phyloP scores from a whole-genome alignment of 2,329 filamentous ascomycete genomes.

The Alternaria ventricosa region DNA sequence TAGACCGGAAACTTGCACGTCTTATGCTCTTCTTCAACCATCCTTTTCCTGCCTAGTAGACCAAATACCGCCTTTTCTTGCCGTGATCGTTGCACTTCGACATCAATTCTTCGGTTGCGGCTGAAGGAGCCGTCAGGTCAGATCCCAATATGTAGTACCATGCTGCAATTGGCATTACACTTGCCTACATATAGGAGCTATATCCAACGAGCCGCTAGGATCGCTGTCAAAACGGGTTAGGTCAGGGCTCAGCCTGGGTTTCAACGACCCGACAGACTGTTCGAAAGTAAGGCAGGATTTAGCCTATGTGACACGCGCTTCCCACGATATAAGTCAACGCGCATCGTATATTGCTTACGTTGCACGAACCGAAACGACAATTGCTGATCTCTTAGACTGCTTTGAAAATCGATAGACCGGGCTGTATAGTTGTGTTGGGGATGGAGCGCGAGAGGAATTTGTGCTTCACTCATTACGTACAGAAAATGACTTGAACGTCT shows the following conservation, averaged over 20 bases:
- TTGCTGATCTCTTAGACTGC: not conserved
- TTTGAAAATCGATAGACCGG: not conserved
- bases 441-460: not conserved
- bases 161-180: not conserved
- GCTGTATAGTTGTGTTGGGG: not conserved
- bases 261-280: not conserved
- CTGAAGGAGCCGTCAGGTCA: not conserved
- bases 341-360: not conserved
- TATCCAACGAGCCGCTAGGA: not conserved
- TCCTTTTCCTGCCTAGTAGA: not conserved
- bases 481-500: not conserved
- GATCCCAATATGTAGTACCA: not conserved
- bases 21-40: not conserved
- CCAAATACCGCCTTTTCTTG: not conserved
- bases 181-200: not conserved
- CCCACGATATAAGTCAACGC: not conserved
- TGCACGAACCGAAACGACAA: not conserved
- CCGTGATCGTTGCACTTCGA: not conserved
- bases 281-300: not conserved
- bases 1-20: not conserved
- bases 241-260: not conserved
- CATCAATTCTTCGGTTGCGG: not conserved
- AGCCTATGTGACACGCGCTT: not conserved
- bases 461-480: not conserved
- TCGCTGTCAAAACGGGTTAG: not conserved